Conservation (phyloP, 2,329 filamentous ascomycete species). For the Colletotrichum paranaense region DNA sequence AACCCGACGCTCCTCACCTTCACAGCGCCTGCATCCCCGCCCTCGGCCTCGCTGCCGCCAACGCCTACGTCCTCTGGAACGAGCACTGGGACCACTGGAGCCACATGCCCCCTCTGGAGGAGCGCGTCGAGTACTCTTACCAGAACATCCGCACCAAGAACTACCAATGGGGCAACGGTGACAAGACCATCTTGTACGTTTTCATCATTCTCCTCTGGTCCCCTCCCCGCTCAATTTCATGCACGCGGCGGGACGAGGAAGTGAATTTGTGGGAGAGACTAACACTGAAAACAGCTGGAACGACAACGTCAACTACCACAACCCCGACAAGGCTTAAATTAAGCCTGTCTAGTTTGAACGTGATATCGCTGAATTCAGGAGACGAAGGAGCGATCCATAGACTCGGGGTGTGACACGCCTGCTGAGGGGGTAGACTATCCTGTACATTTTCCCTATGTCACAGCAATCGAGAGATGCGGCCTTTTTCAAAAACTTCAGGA, state of each 20-base stretch:
- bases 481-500: not conserved
- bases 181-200: conserved; percentile 84
- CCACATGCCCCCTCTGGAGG: conserved; percentile 88
- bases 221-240: too few relatives aligned
- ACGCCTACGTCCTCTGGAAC: conserved; percentile 91
- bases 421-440: conserved; percentile 33
- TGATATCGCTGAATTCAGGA: not conserved
- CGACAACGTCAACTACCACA: conserved; percentile 94
- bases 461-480: conserved; percentile 31
- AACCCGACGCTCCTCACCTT: not conserved
- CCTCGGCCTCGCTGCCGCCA: conserved; percentile 78
- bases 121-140: conserved; percentile 93
- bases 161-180: conserved; percentile 93
- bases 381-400: conserved; percentile 29
- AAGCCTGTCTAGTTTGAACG: conserved; percentile 6
- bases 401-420: conserved; percentile 18
- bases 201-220: not conserved
- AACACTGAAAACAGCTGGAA: conserved; percentile 79
- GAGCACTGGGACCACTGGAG: conserved; percentile 97
- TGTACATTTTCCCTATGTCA: conserved; percentile 43
- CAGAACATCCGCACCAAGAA: conserved; percentile 98
- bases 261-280: conserved; percentile 19
- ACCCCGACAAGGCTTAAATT: conserved; percentile 77
- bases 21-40: conserved; percentile 80
- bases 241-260: too few relatives aligned